Percentiles rank a stretch among this genome's conserved stretches.
Evolutionary conservation across 2,329 filamentous ascomycete species (phyloP).

Genomic region (Monilinia polystroma): DNA sequence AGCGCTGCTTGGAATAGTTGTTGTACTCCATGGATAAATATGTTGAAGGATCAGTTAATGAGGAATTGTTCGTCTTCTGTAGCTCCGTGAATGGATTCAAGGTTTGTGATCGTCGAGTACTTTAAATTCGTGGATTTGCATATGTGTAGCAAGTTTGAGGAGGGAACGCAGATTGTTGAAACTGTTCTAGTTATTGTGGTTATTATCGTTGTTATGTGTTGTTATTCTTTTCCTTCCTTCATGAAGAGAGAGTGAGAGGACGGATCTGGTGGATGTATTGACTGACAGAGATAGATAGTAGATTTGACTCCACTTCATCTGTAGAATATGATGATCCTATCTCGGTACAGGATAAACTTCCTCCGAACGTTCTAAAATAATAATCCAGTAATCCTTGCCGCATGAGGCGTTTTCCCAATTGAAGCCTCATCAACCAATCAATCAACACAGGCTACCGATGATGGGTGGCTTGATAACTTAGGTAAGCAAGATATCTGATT

Average conservation of each 20-base stretch:
- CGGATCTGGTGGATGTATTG: background rate
- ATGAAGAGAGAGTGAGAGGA: background rate
- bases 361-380: background rate
- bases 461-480: background rate
- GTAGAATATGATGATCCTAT: background rate
- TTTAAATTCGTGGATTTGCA: background rate
- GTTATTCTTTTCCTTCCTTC: background rate
- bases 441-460: background rate
- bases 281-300: too few relatives aligned
- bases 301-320: too few relatives aligned
- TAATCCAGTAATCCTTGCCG: background rate
- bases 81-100: background rate
- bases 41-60: background rate
- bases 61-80: background rate
- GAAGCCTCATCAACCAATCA: background rate
- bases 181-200: background rate
- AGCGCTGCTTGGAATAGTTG: constrained; percentile 2
- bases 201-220: background rate
- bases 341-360: background rate
- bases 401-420: background rate
- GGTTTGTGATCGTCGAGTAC: background rate
- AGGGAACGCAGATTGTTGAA: background rate
- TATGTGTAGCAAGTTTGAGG: background rate
- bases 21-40: constrained; percentile 1
- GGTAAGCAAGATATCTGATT: background rate